phyloP scores from a whole-genome alignment of 176 grass and related monocot species.

The Musa itinerans region DNA sequence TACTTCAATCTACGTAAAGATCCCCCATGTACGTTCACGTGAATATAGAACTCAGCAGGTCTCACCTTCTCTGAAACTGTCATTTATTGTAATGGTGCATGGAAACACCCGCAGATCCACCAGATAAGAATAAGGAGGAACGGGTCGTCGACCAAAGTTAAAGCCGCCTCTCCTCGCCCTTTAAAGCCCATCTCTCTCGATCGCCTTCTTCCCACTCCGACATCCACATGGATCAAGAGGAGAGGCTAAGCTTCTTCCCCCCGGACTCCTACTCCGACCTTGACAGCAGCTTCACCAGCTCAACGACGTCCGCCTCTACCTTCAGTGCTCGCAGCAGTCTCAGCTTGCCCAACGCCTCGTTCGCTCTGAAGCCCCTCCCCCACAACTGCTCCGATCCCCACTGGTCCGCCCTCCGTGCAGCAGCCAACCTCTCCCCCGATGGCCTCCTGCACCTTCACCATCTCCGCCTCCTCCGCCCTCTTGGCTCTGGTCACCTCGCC shows the following conservation, averaged over 20 bases:
- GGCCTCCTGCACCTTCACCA: conserved; percentile 67
- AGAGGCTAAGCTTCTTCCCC: conserved; percentile 14
- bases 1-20: too few species aligned
- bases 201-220: neutral
- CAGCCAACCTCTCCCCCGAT: conserved; percentile 35
- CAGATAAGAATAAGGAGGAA: too few species aligned
- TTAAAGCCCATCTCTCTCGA: too few species aligned
- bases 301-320: conserved; percentile 47
- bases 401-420: conserved; percentile 49
- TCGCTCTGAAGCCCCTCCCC: conserved; percentile 44
- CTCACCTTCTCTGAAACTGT: too few species aligned
- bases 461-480: conserved; percentile 62
- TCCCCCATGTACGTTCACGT: too few species aligned
- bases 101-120: too few species aligned
- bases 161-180: too few species aligned
- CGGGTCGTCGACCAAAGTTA: too few species aligned
- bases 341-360: conserved; percentile 57
- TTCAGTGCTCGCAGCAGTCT: conserved; percentile 73
- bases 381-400: conserved; percentile 49
- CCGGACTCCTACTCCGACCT: conserved; percentile 28
- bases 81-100: too few species aligned
- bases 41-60: too few species aligned
- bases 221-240: neutral
- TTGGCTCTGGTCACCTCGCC: conserved; percentile 78
- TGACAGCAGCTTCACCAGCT: conserved; percentile 54